Base-by-base conservation (phyloP, 306 rosid genomes). In the Cucumis sativus region DNA sequence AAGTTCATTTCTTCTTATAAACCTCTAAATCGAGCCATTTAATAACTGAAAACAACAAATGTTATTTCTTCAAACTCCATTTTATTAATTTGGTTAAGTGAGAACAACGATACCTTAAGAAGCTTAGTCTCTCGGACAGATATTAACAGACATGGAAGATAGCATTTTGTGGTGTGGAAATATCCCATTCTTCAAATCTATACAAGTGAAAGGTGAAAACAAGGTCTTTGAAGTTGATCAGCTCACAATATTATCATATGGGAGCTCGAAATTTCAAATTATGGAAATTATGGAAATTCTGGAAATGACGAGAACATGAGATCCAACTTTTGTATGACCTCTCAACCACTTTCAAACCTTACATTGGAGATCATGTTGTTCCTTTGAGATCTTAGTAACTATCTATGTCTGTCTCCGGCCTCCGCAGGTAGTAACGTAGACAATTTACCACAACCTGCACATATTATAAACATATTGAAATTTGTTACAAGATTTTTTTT, bases 351-450 rank as follows among this genome's bases (percentile, higher is more conserved):
- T 56, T 63, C 23, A 60, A 51, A 43, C 25, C 15, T 56, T 75
- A 83, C 78, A 70, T 63, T 40, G 58, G 52, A 4, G 30, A n/a
- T 62, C 20, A 28, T 63, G n/a, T 61, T 60, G 30, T 28, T 28
- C 76, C 8, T 14, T 49, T 33, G 7, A n/a, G 78, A 18, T 47
- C 33, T 84, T 79, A 95, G 82, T 90, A 92, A 81, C 98, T 95
- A 75, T 89, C 98, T n/a, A 92, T 52, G 52, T 95, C 98, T 14
- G 92, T 95, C 83, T 92, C 98, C 2, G 99, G 99, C 89, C 86
- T 86, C 75, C 99, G 87, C 69, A 95, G 89, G 81, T 89, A 95
- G 85, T 92, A 95, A 40, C 99, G 97, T 69, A 91, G 82, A 74
- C 92, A 89, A 85, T 95, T 95, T 78, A 91, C 97, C 79, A 91